Evolutionary conservation across 2,329 filamentous ascomycete genomes (phyloP).

Genomic region (Cadophora sp.): DNA sequence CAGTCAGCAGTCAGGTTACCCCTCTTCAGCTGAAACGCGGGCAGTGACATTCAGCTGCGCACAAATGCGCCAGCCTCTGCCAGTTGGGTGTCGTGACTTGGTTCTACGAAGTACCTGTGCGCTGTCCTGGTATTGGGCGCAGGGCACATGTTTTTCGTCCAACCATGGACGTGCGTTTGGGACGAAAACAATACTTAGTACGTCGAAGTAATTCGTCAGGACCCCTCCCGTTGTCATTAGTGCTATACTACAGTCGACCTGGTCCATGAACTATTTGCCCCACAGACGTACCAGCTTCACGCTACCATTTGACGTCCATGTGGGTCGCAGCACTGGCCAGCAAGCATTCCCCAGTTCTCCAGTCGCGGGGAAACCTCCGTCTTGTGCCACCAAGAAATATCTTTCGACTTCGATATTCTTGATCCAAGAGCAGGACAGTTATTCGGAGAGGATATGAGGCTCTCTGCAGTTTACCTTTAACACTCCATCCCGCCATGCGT

Average conservation of each 20-base stretch:
- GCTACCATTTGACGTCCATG: conserved; percentile 12
- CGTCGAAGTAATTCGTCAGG: conserved; percentile 6
- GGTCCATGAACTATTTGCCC: neutral
- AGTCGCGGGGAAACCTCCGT: neutral
- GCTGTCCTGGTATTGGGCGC: conserved; percentile 5
- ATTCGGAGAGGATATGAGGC: neutral
- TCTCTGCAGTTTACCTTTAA: conserved; percentile 1
- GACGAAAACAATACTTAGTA: conserved; percentile 14
- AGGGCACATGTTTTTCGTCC: neutral
- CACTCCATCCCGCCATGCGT: neutral
- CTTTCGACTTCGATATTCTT: neutral
- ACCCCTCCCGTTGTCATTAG: neutral
- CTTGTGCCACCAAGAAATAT: neutral
- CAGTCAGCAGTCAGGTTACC: too few species aligned
- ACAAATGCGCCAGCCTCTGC: conserved; percentile 2
- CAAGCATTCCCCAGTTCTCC: neutral
- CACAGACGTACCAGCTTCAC: neutral
- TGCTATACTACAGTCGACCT: neutral
- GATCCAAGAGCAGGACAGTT: neutral
- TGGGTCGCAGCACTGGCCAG: conserved; percentile 2
- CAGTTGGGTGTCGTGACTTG: conserved; percentile 7
- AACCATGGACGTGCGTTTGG: conserved; percentile 14
- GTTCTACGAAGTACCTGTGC: neutral
- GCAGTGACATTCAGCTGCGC: conserved; percentile 1
- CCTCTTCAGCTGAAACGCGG: neutral